Evolutionary conservation across 805 yeast genomes (phyloP), one percentile per base, ranked within the genome.

Genomic region (Myxozyma kluyveri): DNA sequence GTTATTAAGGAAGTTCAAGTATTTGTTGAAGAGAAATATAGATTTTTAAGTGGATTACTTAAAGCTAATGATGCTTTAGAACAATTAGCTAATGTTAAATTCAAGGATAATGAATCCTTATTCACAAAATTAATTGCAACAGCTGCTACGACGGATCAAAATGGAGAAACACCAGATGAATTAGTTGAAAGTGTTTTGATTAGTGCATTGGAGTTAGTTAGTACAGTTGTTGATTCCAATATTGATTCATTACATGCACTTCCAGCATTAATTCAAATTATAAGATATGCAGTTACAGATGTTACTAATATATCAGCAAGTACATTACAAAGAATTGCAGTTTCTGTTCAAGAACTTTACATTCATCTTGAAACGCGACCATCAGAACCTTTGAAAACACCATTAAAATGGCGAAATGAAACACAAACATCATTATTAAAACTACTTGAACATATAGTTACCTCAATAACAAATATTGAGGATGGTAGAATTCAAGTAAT

Each of bases 321-420:
- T 12, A 17, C 32, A 14, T 19, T 51, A 27, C 55, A 51, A 27
- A 22, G 40, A 5, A 22, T 51, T 3, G 40, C 31, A 3, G 55
- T 51, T 3, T 38, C 41, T 14, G 29, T 24, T 9, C 55, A 51
- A 29, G 55, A 51, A 21, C 44, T 42, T 2, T 47, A 27, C 17
- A 22, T 51, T 18, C 27, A 35, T 4, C 39, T 51, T 9, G 48
- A 51, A 22, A 18, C 46, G 18, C 22, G 24, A 17, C 18, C 35
- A 12, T 31, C 37, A 10, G 26, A 36, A 26, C n/a, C 38, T 18
- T 17, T 41, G 7, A 37, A 41, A 27, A 31, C 33, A 22, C 49
- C 19, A 24, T n/a, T n/a, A n/a, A 19, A 17, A 7, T 18, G 18
- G 21, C 19, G 23, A 38, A n/a, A 17, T 38, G 41, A 38, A n/a